Conservation (phyloP, 257 asterid species). For the Fraxinus americana region DNA sequence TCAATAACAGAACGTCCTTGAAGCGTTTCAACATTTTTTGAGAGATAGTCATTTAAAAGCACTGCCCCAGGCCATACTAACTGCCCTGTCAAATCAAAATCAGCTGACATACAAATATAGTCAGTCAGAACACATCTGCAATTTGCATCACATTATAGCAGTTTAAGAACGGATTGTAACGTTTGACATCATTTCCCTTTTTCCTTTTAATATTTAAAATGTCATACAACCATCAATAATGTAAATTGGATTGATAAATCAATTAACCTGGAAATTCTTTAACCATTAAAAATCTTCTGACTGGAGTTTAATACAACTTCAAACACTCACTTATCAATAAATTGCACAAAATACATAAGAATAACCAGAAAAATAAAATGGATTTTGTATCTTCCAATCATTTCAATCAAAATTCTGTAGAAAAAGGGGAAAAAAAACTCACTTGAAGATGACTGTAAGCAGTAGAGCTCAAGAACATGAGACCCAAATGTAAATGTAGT, state of each 20-base stretch:
- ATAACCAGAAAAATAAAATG: neutral
- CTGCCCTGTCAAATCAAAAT: conserved; percentile 96
- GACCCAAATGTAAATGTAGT: conserved; percentile 75
- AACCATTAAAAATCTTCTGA: neutral
- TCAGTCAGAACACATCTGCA: conserved; percentile 35
- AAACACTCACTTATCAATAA: neutral
- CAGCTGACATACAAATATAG: conserved; percentile 57
- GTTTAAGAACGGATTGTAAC: neutral
- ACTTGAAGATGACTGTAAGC: conserved; percentile 92
- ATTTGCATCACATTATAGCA: conserved; percentile 9
- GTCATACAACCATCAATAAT: neutral
- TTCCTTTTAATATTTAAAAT: neutral
- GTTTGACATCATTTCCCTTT: neutral
- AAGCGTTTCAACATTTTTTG: conserved; percentile 60
- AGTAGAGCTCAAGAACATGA: conserved; percentile 69
- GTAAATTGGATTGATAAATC: neutral
- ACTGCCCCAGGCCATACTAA: conserved; percentile 98
- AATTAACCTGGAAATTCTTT: neutral
- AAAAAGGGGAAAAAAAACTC: conserved; percentile 5
- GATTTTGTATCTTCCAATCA: neutral
- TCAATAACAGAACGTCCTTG: conserved; percentile 76
- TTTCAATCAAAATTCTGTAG: neutral
- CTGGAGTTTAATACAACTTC: neutral
- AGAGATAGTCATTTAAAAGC: conserved; percentile 74
- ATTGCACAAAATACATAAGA: neutral